Conservation (phyloP, 495 filamentous ascomycete species). For the Bathelium albidoporum region DNA sequence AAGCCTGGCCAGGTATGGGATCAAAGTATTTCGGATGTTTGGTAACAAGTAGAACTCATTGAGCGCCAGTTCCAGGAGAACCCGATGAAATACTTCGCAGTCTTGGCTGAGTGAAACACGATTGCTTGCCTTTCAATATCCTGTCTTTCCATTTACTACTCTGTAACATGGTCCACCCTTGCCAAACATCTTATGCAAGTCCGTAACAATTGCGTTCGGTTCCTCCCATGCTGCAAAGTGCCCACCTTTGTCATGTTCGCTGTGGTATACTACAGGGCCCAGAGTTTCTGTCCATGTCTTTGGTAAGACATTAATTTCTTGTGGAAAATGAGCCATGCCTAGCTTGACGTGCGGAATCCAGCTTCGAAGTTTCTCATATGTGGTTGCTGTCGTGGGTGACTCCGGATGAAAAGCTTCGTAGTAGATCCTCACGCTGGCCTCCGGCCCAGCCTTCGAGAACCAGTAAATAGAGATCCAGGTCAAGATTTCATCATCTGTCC, state of each 20-base stretch:
- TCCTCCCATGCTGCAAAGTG: constrained; percentile 35
- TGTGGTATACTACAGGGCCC: constrained; percentile 25
- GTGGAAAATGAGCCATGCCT: constrained; percentile 43
- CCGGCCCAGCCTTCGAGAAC: constrained; percentile 42
- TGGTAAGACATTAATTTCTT: constrained; percentile 32
- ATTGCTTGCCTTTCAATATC: background rate
- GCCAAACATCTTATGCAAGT: constrained; percentile 27
- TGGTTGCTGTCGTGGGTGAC: background rate
- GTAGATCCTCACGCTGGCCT: constrained; percentile 41
- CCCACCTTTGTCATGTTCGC: constrained; percentile 29
- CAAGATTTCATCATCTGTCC: constrained; percentile 46
- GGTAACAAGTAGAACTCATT: too few species aligned
- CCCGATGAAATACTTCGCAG: too few species aligned
- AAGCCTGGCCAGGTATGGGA: too few species aligned
- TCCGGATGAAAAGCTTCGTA: constrained; percentile 32
- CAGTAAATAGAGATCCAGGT: constrained; percentile 46
- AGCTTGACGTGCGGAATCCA: constrained; percentile 42
- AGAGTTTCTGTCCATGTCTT: constrained; percentile 17
- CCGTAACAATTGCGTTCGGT: constrained; percentile 28
- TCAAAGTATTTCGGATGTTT: too few species aligned
- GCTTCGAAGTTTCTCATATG: constrained; percentile 8
- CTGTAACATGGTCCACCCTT: constrained; percentile 18
- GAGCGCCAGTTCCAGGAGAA: too few species aligned
- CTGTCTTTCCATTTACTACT: background rate
- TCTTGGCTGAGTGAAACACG: too few species aligned